Evolutionary conservation across 2,329 filamentous ascomycete genomes (phyloP).

Genomic region (Coniochaeta sp.): DNA sequence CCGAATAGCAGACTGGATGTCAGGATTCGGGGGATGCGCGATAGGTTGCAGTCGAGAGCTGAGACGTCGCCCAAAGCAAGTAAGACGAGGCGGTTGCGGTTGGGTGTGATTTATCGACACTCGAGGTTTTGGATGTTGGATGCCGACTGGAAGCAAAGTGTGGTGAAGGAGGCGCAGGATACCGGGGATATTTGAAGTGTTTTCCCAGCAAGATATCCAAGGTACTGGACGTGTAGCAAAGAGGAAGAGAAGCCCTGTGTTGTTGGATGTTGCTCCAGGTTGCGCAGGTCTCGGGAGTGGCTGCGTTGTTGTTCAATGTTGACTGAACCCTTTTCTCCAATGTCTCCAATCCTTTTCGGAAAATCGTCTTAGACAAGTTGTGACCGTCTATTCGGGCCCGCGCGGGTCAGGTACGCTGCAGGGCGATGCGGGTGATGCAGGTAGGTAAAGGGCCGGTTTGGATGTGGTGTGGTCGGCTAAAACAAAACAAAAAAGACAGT

Average conservation of each 20-base stretch:
- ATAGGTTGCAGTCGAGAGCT: constrained; percentile 12
- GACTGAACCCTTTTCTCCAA: background rate
- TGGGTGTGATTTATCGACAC: constrained; percentile 12
- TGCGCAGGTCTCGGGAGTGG: background rate
- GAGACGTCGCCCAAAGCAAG: constrained; percentile 17
- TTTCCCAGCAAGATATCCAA: no score
- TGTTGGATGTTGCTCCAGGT: constrained; percentile 1
- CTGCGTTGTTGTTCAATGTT: background rate
- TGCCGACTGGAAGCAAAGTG: background rate
- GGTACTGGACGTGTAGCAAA: no score
- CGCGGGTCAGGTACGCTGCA: constrained; percentile 13
- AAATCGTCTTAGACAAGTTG: constrained; percentile 6
- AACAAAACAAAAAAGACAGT: background rate
- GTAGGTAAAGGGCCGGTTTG: background rate
- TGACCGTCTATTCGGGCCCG: background rate
- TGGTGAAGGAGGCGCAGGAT: background rate
- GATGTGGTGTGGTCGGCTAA: constrained; percentile 2
- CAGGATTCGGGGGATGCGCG: constrained; percentile 9
- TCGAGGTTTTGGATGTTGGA: background rate
- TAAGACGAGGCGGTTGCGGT: constrained; percentile 9
- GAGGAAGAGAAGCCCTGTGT: background rate
- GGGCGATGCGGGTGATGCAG: constrained; percentile 6
- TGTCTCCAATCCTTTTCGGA: background rate
- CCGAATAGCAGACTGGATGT: constrained; percentile 14
- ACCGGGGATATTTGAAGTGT: background rate